Evolutionary conservation across 164 flowering plant genomes (phyloP), one percentile per base, ranked within the genome.

Genomic region (Santalum album): DNA sequence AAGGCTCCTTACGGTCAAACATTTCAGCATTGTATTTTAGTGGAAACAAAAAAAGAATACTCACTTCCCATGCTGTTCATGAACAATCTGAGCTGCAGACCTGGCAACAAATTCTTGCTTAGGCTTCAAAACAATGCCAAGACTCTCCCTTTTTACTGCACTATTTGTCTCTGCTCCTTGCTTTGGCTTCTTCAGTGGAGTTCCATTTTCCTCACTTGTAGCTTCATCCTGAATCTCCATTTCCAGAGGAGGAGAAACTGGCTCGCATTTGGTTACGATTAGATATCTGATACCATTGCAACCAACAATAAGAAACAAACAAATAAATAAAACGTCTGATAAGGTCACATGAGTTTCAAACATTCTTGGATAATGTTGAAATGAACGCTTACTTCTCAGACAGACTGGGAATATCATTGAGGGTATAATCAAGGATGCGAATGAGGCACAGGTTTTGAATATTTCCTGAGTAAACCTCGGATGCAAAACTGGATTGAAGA

Each of bases 1-100:
- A n/a, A n/a, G n/a, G n/a, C n/a, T n/a, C n/a, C n/a, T n/a, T n/a
- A n/a, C n/a, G n/a, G n/a, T n/a, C n/a, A n/a, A n/a, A n/a, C n/a
- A n/a, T n/a, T n/a, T n/a, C n/a, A n/a, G n/a, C n/a, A n/a, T n/a
- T n/a, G n/a, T n/a, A n/a, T n/a, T n/a, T n/a, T n/a, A n/a, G n/a
- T n/a, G n/a, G n/a, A 29, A 29, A 29, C 34, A 29, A 4, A 29
- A 29, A 3, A 29, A 25, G n/a, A 49, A 39, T 0, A 71, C 90
- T 78, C 69, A 92, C 98, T 92, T 89, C 52, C 65, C 74, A 48
- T 66, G 62, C 56, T 89, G 96, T 29, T 92, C 99, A 25, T 75
- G 70, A 14, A 89, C 69, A 39, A 92, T 89, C 61, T 92, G 96
- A 27, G 86, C 80, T 48, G 95, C 99, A 48, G 99, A 89, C 66